Base-by-base conservation (phyloP, 768 basidiomycete species). In the Lentinula sp. region DNA sequence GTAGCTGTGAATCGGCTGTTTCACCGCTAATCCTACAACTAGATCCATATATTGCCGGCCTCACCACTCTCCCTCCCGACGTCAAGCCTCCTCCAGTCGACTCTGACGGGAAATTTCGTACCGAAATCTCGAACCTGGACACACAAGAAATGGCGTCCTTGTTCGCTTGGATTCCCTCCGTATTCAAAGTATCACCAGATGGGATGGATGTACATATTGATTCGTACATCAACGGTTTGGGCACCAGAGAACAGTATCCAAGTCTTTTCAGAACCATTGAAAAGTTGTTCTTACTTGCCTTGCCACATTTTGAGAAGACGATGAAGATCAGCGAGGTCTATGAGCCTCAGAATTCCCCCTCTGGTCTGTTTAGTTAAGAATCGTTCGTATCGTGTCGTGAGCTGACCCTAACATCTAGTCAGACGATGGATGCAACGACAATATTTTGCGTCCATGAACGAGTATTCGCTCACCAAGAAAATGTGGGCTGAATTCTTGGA, bases 181-280 rank as follows among this genome's bases (percentile, higher is more conserved):
- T 66, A 28, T 66, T 66, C 34, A 56, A 48, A 31, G 62, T 66
- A 21, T 58, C 53, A 1, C 11, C 53, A 11, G 64, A 65, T 50
- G 61, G 64, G n/a, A 65, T 35, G 28, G 59, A 58, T 16, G 62
- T 63, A 7, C 57, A 42, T 15, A 66, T 66, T 37, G 35, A 63
- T 8, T 61, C 61, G 5, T 66, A 66, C 58, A 66, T 66, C 42
- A 66, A 66, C 52, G 64, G 64, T 7, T 37, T 65, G 11, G 65
- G 65, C 3, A 59, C 65, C 9, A 55, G 65, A 6, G 65, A 63
- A 28, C 11, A 57, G 8, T 60, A 37, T 42, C 61, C 61, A 1
- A 42, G 21, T 40, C 59, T 66, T 8, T 66, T 62, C 40, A 43
- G 57, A 18, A 42, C 64, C 13, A 59, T 66, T 15, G 65, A 66